These are phyloP conservation scores for Capsicum pubescens DNA, from an alignment of 257 asterid species.

Conservation along the genomic window DNA sequence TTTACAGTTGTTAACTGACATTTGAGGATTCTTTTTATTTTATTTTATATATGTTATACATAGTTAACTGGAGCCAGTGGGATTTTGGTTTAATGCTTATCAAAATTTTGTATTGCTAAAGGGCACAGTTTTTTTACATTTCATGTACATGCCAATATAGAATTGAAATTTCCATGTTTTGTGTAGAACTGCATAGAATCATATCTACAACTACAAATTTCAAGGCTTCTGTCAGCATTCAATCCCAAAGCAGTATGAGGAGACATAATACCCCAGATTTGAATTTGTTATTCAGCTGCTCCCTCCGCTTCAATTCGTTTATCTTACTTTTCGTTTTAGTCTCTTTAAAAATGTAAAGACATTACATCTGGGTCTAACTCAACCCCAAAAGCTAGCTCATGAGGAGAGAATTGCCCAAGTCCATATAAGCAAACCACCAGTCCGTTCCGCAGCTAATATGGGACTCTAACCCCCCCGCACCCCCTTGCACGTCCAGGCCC, in stretches of 20 bases:
- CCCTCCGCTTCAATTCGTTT: too few species aligned
- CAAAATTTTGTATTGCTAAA: neutral
- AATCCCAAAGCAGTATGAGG: neutral
- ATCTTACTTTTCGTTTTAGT: too few species aligned
- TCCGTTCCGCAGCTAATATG: too few species aligned
- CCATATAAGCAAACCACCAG: too few species aligned
- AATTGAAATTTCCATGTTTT: neutral
- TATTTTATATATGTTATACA: constrained; percentile 4
- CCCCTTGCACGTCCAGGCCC: too few species aligned
- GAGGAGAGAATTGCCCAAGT: too few species aligned
- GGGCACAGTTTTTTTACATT: neutral
- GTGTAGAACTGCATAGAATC: neutral
- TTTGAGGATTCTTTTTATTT: neutral
- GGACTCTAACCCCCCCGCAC: too few species aligned
- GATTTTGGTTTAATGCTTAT: constrained; percentile 17
- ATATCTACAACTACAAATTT: neutral
- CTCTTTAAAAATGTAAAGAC: too few species aligned
- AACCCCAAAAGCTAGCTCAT: too few species aligned
- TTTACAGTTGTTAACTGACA: neutral
- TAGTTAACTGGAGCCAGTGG: neutral
- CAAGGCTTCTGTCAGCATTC: neutral
- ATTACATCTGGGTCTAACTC: too few species aligned
- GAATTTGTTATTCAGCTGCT: neutral
- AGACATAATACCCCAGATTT: constrained; percentile 7
- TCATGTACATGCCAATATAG: neutral